Evolutionary conservation across 306 rosid genomes (phyloP).

Genomic region (Aeschynomene evenia): DNA sequence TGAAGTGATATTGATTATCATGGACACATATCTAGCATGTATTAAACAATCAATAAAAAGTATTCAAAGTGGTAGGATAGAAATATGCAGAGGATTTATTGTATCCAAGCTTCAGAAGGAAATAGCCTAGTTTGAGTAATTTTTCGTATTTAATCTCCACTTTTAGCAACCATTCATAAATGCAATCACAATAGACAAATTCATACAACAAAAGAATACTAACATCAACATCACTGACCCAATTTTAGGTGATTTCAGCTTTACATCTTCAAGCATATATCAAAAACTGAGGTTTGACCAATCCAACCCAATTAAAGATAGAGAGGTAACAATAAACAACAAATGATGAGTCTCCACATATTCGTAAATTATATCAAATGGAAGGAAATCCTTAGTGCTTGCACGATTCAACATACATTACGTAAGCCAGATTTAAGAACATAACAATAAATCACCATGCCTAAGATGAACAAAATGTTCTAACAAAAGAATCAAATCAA

Average conservation of each 20-base stretch:
- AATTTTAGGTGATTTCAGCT: background rate
- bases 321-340: background rate
- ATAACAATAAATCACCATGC: background rate
- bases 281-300: background rate
- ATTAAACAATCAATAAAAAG: conserved; percentile 18
- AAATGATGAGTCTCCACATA: background rate
- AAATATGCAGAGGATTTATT: background rate
- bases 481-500: background rate
- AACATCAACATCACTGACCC: background rate
- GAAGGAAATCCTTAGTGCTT: background rate
- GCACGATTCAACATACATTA: background rate
- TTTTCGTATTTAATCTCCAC: conserved; percentile 4
- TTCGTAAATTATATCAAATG: background rate
- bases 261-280: background rate
- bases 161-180: background rate
- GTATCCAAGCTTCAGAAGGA: conserved; percentile 21
- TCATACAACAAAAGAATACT: background rate
- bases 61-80: background rate
- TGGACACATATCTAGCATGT: conserved; percentile 11
- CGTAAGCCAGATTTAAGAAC: conserved; percentile 4
- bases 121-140: background rate
- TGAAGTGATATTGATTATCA: background rate
- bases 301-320: conserved; percentile 2
- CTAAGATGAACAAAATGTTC: background rate
- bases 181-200: conserved; percentile 7